Evolutionary conservation across 2,329 filamentous ascomycete species (phyloP).

Genomic region (Pseudogymnoascus sp.): DNA sequence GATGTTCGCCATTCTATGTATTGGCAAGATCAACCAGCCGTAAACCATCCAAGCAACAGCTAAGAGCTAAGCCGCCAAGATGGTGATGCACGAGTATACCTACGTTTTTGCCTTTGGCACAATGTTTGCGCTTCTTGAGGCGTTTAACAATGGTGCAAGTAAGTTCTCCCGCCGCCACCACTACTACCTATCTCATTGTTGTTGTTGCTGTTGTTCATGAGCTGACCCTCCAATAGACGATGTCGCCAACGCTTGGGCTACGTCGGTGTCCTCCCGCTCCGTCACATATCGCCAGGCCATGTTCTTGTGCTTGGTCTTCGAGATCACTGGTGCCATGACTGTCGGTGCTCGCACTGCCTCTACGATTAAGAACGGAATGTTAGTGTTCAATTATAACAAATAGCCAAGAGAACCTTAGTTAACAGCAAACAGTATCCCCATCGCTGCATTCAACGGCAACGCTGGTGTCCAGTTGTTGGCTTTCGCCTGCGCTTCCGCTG

Average conservation of each 20-base stretch:
- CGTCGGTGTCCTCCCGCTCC: constrained; percentile 71
- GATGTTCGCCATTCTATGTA: background rate
- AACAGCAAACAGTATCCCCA: constrained; percentile 47
- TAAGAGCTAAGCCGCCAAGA: constrained; percentile 13
- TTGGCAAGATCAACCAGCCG: background rate
- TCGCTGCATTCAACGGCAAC: constrained; percentile 46
- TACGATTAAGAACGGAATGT: constrained; percentile 64
- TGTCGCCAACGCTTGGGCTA: constrained; percentile 79
- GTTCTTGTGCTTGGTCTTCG: constrained; percentile 57
- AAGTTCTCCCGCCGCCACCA: background rate
- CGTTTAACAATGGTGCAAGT: constrained; percentile 48
- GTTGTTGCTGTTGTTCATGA: background rate
- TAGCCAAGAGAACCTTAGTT: background rate
- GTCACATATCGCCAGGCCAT: constrained; percentile 62
- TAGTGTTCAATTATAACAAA: background rate
- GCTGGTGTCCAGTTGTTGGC: constrained; percentile 61
- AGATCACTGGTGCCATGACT: constrained; percentile 57
- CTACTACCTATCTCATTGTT: background rate
- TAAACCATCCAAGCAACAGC: background rate
- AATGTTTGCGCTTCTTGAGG: constrained; percentile 49
- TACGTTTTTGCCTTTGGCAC: constrained; percentile 49
- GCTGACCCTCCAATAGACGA: constrained; percentile 44
- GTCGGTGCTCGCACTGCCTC: constrained; percentile 62
- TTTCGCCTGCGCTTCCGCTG: constrained; percentile 55
- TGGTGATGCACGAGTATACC: constrained; percentile 38